phyloP scores from a whole-genome alignment of 2,329 filamentous ascomycete genomes.

The Penicillium sp. region DNA sequence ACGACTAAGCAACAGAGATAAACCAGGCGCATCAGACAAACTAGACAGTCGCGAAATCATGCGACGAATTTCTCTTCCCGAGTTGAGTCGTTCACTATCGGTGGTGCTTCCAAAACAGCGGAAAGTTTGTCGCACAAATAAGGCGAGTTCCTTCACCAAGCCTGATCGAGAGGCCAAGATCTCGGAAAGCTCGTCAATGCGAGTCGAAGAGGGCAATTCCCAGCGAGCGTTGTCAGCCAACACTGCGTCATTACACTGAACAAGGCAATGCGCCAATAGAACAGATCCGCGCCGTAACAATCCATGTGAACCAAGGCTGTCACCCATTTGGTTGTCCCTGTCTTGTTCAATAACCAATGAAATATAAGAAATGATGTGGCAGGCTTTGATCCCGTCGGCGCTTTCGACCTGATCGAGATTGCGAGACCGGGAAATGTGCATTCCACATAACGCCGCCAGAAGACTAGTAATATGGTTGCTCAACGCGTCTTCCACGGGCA shows the following conservation, averaged over 20 bases:
- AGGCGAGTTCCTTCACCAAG: slow-evolving; percentile 32
- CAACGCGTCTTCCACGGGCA: slow-evolving; percentile 33
- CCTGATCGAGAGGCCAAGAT: slow-evolving; percentile 27
- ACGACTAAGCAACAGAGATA: slow-evolving; percentile 30
- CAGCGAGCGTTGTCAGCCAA: slow-evolving; percentile 6
- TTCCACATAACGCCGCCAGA: slow-evolving; percentile 33
- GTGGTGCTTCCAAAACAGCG: slow-evolving; percentile 28
- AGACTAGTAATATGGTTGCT: slow-evolving; percentile 36
- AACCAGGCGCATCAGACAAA: slow-evolving; percentile 16
- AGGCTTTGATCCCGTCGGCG: slow-evolving; percentile 20
- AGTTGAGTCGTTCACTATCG: slow-evolving; percentile 20
- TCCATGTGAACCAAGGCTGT: slow-evolving; percentile 17
- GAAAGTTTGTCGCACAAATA: slow-evolving; percentile 32
- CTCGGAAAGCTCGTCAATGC: slow-evolving; percentile 29
- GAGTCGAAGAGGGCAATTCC: slow-evolving; percentile 15
- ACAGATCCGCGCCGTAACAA: slow-evolving; percentile 32
- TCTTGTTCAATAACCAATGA: slow-evolving; percentile 22
- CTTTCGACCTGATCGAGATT: slow-evolving; percentile 10
- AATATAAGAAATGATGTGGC: slow-evolving; percentile 23
- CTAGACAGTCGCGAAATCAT: slow-evolving; percentile 25
- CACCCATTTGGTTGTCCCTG: slow-evolving; percentile 11
- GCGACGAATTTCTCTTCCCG: slow-evolving; percentile 23
- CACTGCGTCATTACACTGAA: slow-evolving; percentile 24
- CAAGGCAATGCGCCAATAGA: slow-evolving; percentile 27
- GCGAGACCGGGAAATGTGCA: slow-evolving; percentile 33